Evolutionary conservation across 2,329 filamentous ascomycete species (phyloP).

Genomic region (Zymoseptoria pseudotritici): DNA sequence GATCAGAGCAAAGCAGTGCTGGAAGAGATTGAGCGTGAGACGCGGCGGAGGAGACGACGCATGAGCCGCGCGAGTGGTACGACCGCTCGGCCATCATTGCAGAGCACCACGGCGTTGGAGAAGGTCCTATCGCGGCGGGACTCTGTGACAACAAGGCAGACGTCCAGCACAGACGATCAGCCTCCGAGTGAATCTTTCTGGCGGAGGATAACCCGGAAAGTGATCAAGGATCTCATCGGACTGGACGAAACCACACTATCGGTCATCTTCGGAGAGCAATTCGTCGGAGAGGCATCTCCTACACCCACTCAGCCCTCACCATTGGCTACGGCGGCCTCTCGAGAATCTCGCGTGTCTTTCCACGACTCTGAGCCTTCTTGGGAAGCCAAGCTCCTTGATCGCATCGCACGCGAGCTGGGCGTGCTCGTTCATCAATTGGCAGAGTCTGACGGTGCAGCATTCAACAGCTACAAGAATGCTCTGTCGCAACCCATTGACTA

Average conservation of each 20-base stretch:
- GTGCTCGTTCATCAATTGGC: slow-evolving; percentile 74
- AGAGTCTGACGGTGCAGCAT: slow-evolving; percentile 72
- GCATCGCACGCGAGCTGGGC: slow-evolving; percentile 80
- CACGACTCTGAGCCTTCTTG: slow-evolving; percentile 44
- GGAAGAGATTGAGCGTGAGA: slow-evolving; percentile 85
- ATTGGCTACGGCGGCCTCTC: slow-evolving; percentile 20
- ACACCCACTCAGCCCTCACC: slow-evolving; percentile 29
- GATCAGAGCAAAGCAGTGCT: slow-evolving; percentile 82
- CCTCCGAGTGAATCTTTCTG: slow-evolving; percentile 59
- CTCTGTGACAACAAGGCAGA: slow-evolving; percentile 18
- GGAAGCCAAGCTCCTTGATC: slow-evolving; percentile 73
- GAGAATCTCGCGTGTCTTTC: slow-evolving; percentile 30
- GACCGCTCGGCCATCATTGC: slow-evolving; percentile 8
- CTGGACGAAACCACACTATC: slow-evolving; percentile 80
- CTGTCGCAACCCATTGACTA: slow-evolving; percentile 55
- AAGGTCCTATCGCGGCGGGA: slow-evolving; percentile 15
- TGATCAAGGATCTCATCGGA: slow-evolving; percentile 83
- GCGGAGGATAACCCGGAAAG: slow-evolving; percentile 72
- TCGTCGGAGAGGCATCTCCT: slow-evolving; percentile 42
- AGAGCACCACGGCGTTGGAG: slow-evolving; percentile 12
- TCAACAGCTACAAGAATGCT: slow-evolving; percentile 67
- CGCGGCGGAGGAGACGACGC: slow-evolving; percentile 53
- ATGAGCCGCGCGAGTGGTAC: slow-evolving; percentile 49
- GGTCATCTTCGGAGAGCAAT: slow-evolving; percentile 75
- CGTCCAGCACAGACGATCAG: slow-evolving; percentile 24